Percentiles rank a stretch among this genome's conserved stretches.
phyloP scores from a whole-genome alignment of 2,329 filamentous ascomycete species.

The Monascus ruber region DNA sequence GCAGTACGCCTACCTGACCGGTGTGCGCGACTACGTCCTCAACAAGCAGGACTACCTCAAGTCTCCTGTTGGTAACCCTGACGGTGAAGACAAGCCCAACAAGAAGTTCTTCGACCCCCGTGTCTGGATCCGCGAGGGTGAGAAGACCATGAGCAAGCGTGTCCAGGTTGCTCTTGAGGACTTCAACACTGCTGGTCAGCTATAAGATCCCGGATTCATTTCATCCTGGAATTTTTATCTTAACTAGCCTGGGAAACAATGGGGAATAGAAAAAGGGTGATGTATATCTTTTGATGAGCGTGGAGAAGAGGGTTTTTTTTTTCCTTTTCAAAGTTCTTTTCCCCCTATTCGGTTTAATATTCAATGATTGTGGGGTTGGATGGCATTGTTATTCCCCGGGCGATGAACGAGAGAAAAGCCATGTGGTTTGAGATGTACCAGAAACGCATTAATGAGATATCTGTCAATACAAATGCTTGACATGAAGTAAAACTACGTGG shows the following conservation, averaged over 20 bases:
- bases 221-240: background rate
- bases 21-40: conserved; percentile 88
- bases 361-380: background rate
- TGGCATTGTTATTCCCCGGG: background rate
- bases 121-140: conserved; percentile 85
- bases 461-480: background rate
- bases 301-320: background rate
- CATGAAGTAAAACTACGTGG: background rate
- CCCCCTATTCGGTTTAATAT: background rate
- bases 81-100: conserved; percentile 95
- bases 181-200: conserved; percentile 74
- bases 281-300: background rate
- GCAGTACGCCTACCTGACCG: conserved; percentile 85
- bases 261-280: too few relatives aligned
- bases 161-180: conserved; percentile 72
- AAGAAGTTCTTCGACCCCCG: conserved; percentile 91
- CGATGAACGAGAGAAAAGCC: background rate
- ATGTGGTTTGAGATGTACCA: background rate
- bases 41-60: conserved; percentile 92
- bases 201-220: conserved; percentile 47
- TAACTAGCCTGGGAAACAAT: background rate
- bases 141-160: conserved; percentile 89
- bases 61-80: conserved; percentile 84
- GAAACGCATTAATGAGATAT: background rate
- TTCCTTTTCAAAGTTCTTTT: background rate